These are phyloP conservation scores for Incumbomyces delicatus DNA, from an alignment of 2,329 filamentous ascomycete species.

Conservation along the genomic window DNA sequence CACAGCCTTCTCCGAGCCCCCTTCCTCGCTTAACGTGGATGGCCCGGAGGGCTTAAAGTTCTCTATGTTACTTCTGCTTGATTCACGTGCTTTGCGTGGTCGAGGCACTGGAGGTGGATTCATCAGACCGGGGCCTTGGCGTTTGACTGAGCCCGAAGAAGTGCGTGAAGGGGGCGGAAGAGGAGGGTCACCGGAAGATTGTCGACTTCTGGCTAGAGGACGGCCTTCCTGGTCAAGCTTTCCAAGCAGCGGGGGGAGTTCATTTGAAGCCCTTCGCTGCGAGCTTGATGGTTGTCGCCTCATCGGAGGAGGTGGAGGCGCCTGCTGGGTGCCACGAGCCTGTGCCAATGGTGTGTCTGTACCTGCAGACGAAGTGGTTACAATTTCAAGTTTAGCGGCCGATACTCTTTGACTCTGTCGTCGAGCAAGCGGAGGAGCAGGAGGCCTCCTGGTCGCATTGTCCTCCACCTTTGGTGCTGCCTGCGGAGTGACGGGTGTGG, in stretches of 20 bases:
- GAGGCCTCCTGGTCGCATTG: conserved; percentile 20
- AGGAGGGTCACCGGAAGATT: conserved; percentile 6
- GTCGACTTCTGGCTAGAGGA: neutral
- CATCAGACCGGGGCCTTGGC: conserved; percentile 21
- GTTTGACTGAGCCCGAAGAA: conserved; percentile 22
- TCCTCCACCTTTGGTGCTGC: neutral
- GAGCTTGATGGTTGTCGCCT: conserved; percentile 41
- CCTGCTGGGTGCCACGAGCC: conserved; percentile 26
- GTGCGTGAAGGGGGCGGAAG: conserved; percentile 22
- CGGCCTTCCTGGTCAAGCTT: neutral
- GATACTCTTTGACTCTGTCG: conserved; percentile 37
- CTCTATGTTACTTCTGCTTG: conserved; percentile 30
- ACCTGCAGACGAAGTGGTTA: conserved; percentile 3
- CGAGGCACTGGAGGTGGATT: conserved; percentile 38
- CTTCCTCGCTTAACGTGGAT: conserved; percentile 9
- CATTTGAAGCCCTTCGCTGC: conserved; percentile 14
- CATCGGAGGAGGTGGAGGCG: conserved; percentile 45
- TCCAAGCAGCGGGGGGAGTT: conserved; percentile 9
- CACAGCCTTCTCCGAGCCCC: conserved; percentile 1
- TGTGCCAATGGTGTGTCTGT: conserved; percentile 26
- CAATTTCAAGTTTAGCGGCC: conserved; percentile 25
- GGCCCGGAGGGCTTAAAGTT: conserved; percentile 18
- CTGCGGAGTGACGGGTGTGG: conserved; percentile 14
- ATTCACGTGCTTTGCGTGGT: conserved; percentile 37
- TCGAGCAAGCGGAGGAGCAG: conserved; percentile 40